Base-by-base conservation (phyloP, 768 basidiomycete species). In the Ephemerocybe angulata region DNA sequence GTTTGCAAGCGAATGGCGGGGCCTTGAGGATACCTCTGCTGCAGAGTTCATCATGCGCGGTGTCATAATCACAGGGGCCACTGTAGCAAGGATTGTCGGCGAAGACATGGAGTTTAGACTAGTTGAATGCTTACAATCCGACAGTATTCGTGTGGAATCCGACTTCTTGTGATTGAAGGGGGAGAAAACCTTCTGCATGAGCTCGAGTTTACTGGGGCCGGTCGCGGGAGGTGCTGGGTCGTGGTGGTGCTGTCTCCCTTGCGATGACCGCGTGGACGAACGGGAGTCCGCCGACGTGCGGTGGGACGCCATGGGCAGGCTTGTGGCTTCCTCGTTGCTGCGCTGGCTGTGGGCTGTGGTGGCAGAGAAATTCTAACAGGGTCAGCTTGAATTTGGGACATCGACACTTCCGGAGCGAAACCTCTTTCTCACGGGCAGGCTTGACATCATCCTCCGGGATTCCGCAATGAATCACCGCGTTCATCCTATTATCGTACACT, bases 1-100 rank as follows among this genome's bases (percentile, higher is more conserved):
- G 41, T 55, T 66, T 15, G 63, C 62, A 35, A 77, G 60, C 28
- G 72, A 72, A 17, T 64, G 62, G 41, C 67, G 71, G 41, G 74
- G 68, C 38, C 80, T 72, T 25, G 84, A 78, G n/a, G 84, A 81
- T 3, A 82, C 81, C n/a, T 84, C 85, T 2, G 87, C 78, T 6
- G 87, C 80, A 21, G 83, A 81, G 56, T 79, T 82, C 57, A 92
- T 82, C 83, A 93, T 86, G 53, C 85, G 78, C 22, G 92, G 91
- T 2, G 90, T 93, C 90, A 94, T 91, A 62, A 94, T 90, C 57
- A 86, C 85, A 12, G 91, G 91, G 13, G 91, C 91, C 67, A 94
- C 92, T 86, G 64, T n/a, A n/a, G n/a, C n/a, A n/a, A n/a, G n/a
- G n/a, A n/a, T n/a, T n/a, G n/a, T n/a, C n/a, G n/a, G 40, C 31